Conservation (phyloP, 345 rosid species). For the Eucalyptus fibrosa region DNA sequence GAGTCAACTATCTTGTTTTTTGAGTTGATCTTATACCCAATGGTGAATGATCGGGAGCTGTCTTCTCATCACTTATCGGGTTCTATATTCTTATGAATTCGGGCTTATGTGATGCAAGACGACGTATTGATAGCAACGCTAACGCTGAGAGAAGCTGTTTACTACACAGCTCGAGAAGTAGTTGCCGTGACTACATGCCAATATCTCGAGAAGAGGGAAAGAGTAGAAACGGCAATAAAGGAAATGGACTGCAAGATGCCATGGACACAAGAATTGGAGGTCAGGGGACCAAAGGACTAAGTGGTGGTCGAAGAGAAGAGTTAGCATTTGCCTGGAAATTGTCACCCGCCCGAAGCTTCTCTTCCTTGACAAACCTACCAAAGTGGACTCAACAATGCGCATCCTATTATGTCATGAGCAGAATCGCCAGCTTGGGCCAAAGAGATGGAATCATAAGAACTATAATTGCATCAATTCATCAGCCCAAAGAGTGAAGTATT, state of each 20-base stretch:
- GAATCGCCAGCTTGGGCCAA: constrained; percentile 17
- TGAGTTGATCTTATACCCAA: background rate
- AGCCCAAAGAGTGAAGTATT: constrained; percentile 40
- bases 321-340: constrained; percentile 45
- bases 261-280: constrained; percentile 42
- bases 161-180: constrained; percentile 44
- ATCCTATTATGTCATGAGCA: constrained; percentile 31
- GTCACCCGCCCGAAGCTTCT: constrained; percentile 32
- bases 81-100: background rate
- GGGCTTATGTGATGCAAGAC: background rate
- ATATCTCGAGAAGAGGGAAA: constrained; percentile 16
- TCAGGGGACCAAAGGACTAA: constrained; percentile 32
- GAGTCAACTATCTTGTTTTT: background rate
- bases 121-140: background rate
- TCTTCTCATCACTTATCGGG: background rate
- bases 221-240: constrained; percentile 29
- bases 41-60: background rate
- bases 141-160: constrained; percentile 15
- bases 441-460: constrained; percentile 1
- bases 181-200: constrained; percentile 34
- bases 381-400: constrained; percentile 51
- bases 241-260: constrained; percentile 36
- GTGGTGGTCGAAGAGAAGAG: constrained; percentile 47
- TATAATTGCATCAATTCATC: constrained; percentile 38
- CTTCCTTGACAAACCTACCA: constrained; percentile 44